Percentiles rank a stretch among this genome's conserved stretches.
Conservation (phyloP, 495 filamentous ascomycete species). For the Penicillium subrubescens region DNA sequence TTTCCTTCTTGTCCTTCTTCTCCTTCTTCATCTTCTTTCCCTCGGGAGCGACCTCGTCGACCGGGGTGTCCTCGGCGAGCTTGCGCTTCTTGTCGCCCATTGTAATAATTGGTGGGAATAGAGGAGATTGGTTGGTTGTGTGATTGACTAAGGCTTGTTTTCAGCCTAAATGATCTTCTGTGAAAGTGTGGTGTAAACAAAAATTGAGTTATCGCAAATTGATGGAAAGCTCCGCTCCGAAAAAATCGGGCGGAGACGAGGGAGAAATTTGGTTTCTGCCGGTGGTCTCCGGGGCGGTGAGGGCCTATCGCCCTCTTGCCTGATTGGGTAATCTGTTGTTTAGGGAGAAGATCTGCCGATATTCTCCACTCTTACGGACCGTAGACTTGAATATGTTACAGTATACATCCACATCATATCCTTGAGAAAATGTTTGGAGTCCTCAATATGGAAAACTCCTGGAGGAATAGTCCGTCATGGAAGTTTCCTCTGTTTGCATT, state of each 20-base stretch:
- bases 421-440: no score
- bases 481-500: not conserved
- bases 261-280: slow-evolving; percentile 32
- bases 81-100: slow-evolving; percentile 54
- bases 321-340: slow-evolving; percentile 9
- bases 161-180: not conserved
- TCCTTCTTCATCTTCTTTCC: slow-evolving; percentile 46
- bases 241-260: slow-evolving; percentile 35
- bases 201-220: slow-evolving; percentile 6
- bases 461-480: not conserved
- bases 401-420: no score
- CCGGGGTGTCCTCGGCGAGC: slow-evolving; percentile 32
- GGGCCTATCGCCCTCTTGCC: slow-evolving; percentile 1
- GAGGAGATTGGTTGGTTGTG: not conserved
- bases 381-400: no score
- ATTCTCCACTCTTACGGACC: not conserved
- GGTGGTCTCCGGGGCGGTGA: slow-evolving; percentile 22
- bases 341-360: not conserved
- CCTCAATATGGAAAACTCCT: no score
- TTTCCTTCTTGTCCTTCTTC: slow-evolving; percentile 34
- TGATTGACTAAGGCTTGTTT: not conserved
- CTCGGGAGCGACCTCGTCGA: slow-evolving; percentile 34
- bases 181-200: not conserved
- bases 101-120: slow-evolving; percentile 11
- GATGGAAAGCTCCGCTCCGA: slow-evolving; percentile 19